Conservation (phyloP, 1,284 basidiomycete genomes). For the Ceratorhiza oryzae-sativae region DNA sequence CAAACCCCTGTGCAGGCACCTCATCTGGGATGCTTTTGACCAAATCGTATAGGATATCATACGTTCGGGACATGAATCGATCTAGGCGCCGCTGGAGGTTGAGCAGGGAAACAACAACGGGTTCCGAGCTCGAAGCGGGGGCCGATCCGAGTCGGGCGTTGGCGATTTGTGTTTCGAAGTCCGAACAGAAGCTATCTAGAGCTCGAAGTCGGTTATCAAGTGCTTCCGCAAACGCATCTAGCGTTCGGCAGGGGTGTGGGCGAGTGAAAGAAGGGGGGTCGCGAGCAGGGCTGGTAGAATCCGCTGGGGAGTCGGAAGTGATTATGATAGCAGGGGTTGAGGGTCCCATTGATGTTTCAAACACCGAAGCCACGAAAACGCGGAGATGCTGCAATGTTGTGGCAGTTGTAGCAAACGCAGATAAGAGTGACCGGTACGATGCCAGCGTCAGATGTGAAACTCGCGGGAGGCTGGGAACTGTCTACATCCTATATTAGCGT, state of each 20-base stretch:
- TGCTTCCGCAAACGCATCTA: slow-evolving; percentile 83
- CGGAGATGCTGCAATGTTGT: slow-evolving; percentile 68
- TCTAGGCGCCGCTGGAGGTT: slow-evolving; percentile 65
- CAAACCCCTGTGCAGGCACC: slow-evolving; percentile 19
- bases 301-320: slow-evolving; percentile 36
- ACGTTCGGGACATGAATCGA: slow-evolving; percentile 63
- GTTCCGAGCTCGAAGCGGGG: slow-evolving; percentile 34
- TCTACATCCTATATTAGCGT: slow-evolving; percentile 50
- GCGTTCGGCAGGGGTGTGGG: slow-evolving; percentile 59
- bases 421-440: slow-evolving; percentile 68
- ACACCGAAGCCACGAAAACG: slow-evolving; percentile 61
- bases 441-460: slow-evolving; percentile 68
- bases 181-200: slow-evolving; percentile 75
- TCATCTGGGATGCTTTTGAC: slow-evolving; percentile 31
- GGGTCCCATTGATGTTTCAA: slow-evolving; percentile 48
- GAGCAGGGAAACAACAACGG: slow-evolving; percentile 70
- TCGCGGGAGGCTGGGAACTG: slow-evolving; percentile 61
- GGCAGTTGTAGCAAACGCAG: slow-evolving; percentile 62
- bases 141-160: slow-evolving; percentile 57
- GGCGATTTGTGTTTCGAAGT: slow-evolving; percentile 69
- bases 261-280: slow-evolving; percentile 42
- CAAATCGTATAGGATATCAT: slow-evolving; percentile 58
- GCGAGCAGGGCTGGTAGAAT: slow-evolving; percentile 21
- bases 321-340: slow-evolving; percentile 39
- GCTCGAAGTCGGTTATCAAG: slow-evolving; percentile 63